Percentiles rank a stretch among this genome's conserved stretches.
These are phyloP conservation scores for Heterobasidion occidentale DNA, from an alignment of 1,284 basidiomycete genomes.

Conservation along the genomic window DNA sequence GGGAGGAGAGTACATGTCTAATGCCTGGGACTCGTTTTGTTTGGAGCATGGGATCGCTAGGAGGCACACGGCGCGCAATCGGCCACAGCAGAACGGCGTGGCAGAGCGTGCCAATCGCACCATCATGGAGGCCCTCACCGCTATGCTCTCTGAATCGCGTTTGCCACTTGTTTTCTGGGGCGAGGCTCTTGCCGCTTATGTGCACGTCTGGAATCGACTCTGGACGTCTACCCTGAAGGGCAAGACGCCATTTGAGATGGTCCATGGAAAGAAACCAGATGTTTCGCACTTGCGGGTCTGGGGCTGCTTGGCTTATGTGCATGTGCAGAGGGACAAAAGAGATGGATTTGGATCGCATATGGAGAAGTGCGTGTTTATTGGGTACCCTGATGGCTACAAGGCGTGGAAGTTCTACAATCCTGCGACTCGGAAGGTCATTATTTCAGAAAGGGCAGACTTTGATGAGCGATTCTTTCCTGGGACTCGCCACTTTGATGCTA, in stretches of 20 bases:
- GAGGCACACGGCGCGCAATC: no score
- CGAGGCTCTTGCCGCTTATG: constrained; percentile 13
- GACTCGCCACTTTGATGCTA: no score
- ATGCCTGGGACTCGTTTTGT: no score
- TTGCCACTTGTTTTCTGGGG: no score
- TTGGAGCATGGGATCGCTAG: no score
- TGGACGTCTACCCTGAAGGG: neutral
- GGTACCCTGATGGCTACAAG: constrained; percentile 22
- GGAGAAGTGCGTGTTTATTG: constrained; percentile 27
- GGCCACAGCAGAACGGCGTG: no score
- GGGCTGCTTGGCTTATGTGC: constrained; percentile 16
- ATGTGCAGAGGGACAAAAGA: constrained; percentile 22
- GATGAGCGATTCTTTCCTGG: constrained; percentile 20
- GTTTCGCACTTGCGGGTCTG: constrained; percentile 11
- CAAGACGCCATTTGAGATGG: constrained; percentile 4
- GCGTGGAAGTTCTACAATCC: constrained; percentile 24
- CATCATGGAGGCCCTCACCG: no score
- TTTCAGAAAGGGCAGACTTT: constrained; percentile 19
- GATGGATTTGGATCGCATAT: constrained; percentile 20
- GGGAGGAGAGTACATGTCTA: no score
- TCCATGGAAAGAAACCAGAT: constrained; percentile 6
- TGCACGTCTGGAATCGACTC: constrained; percentile 18
- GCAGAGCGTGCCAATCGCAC: no score
- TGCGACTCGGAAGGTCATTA: constrained; percentile 13
- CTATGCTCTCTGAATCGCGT: no score